Evolutionary conservation across 2,329 filamentous ascomycete genomes (phyloP).

Genomic region (Clarireedia hainanense): DNA sequence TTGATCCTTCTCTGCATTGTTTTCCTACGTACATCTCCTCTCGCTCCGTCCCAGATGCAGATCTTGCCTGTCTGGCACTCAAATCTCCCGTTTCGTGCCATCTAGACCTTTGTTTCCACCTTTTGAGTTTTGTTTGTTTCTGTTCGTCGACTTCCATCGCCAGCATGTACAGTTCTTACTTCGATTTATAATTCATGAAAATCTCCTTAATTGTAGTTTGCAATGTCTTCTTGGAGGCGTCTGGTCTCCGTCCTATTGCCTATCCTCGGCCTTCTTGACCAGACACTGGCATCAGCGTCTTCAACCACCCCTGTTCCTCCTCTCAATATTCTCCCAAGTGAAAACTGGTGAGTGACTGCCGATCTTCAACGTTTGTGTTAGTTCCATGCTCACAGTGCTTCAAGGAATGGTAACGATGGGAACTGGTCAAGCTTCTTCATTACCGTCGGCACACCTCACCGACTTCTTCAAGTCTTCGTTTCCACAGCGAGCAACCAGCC

Average conservation of each 20-base stretch:
- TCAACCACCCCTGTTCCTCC: constrained; percentile 5
- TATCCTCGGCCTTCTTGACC: neutral
- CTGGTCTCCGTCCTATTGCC: constrained; percentile 3
- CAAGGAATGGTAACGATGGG: constrained; percentile 40
- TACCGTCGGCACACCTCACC: constrained; percentile 27
- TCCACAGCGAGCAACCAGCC: constrained; percentile 31
- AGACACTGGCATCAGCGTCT: constrained; percentile 2
- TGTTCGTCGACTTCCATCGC: constrained; percentile 2
- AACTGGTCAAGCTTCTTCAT: constrained; percentile 63
- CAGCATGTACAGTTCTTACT: constrained; percentile 7
- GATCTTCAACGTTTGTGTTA: neutral
- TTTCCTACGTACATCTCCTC: constrained; percentile 5
- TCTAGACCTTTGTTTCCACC: neutral
- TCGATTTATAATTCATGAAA: constrained; percentile 6
- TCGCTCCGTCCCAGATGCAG: neutral
- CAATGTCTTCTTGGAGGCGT: constrained; percentile 9
- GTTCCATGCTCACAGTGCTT: neutral
- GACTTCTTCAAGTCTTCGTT: constrained; percentile 25
- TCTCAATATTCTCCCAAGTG: constrained; percentile 6
- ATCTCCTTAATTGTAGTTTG: constrained; percentile 4
- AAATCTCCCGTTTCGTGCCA: constrained; percentile 2
- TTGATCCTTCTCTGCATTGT: constrained; percentile 7
- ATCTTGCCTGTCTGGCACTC: constrained; percentile 4
- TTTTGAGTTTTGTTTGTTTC: neutral
- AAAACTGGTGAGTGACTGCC: constrained; percentile 7